Base-by-base conservation (phyloP, 176 grass and related monocot genomes). In the Secale cereale region DNA sequence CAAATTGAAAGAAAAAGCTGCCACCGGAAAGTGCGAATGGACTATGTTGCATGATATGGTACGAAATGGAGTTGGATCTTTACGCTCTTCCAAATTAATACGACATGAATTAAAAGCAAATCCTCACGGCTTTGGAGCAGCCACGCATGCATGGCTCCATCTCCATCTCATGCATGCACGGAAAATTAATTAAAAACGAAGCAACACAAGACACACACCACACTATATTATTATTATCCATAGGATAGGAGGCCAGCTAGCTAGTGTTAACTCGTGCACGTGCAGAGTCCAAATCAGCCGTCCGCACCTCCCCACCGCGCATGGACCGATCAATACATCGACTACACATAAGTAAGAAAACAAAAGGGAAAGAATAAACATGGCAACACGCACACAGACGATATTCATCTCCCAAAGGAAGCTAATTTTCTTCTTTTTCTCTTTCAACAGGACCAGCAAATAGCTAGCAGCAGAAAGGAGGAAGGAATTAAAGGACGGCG, bases 131-230 rank as follows among this genome's bases (percentile, higher is more conserved):
- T 90, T 82, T 82, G 83, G 31, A 70, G 67, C 52, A 70, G 30
- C 13, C 67, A 70, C 69, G 36, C 10, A 39, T 16, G 40, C 50
- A 54, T 20, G 46, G 14, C 4, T 48, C 46, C 46, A 48, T 17
- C 48, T 33, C 65, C 50, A 48, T 48, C 14, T 16, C 52, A 40
- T 61, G 7, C 60, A 69, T 33, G 61, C 71, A 48, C 14, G 5
- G 10, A 16, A 2, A 82, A 72, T 86, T 64, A 82, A 90, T 84
- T 90, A 56, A 74, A 75, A 62, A 69, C 46, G 75, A 90, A 90
- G 89, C 85, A 90, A 90, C 27, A 52, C 78, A 56, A 40, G 66
- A 36, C 40, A 54, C 63, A 68, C 40, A 62, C 62, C 61, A 54
- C 39, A 28, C 13, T 46, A 70, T 52, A 50, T 17, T 0, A 6